Percentiles rank a stretch among this genome's conserved stretches.
These are phyloP conservation scores for Teratosphaeria nubilosa DNA, from an alignment of 2,329 filamentous ascomycete species.

Conservation along the genomic window DNA sequence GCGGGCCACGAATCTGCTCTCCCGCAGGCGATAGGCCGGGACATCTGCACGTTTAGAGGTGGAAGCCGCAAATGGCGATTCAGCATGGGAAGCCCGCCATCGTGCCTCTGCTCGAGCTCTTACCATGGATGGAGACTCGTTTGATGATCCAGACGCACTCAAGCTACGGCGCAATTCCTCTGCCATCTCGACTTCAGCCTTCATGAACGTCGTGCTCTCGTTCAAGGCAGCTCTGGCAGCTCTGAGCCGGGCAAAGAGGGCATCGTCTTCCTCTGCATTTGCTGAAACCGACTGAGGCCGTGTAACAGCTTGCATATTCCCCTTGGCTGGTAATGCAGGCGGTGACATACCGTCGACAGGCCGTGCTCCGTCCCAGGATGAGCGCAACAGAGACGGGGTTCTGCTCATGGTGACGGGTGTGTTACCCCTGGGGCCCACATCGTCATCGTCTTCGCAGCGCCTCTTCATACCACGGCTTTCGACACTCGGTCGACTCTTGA, in stretches of 20 bases:
- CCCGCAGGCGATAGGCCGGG: slow-evolving; percentile 26
- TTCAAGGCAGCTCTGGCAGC: slow-evolving; percentile 21
- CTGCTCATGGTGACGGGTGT: background rate
- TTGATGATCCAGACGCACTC: slow-evolving; percentile 14
- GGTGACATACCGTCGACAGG: background rate
- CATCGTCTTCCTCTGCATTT: slow-evolving; percentile 18
- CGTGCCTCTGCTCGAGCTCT: slow-evolving; percentile 23
- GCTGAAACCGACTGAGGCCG: background rate
- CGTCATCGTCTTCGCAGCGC: slow-evolving; percentile 9
- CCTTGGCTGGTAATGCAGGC: background rate
- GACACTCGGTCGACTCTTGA: slow-evolving; percentile 24
- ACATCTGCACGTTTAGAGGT: slow-evolving; percentile 12
- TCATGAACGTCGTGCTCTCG: slow-evolving; percentile 9
- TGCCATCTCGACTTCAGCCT: slow-evolving; percentile 9
- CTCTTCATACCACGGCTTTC: slow-evolving; percentile 15
- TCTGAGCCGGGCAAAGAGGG: slow-evolving; percentile 24
- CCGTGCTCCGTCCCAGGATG: background rate
- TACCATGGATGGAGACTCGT: slow-evolving; percentile 23
- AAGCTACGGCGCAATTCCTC: slow-evolving; percentile 15
- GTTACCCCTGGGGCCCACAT: background rate
- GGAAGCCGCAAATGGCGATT: background rate
- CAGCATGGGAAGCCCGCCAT: slow-evolving; percentile 13
- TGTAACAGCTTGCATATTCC: background rate
- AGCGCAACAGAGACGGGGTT: background rate
- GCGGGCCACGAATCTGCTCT: slow-evolving; percentile 27